phyloP scores from a whole-genome alignment of 176 grass and related monocot genomes.

The Triticum dicoccoides region DNA sequence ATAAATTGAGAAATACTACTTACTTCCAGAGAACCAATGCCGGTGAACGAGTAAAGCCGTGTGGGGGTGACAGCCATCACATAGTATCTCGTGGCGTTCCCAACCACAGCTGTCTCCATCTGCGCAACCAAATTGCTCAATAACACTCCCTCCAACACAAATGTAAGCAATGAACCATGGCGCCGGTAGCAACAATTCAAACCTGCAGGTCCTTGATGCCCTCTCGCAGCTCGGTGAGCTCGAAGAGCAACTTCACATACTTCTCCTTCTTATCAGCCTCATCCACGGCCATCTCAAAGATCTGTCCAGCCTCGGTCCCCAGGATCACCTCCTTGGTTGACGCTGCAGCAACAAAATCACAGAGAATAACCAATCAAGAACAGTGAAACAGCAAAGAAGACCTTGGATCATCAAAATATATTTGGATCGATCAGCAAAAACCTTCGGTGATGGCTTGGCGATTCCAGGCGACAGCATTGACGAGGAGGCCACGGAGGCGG shows the following conservation, averaged over 20 bases:
- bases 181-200: not conserved
- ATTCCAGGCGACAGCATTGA: constrained; percentile 94
- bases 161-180: not conserved
- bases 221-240: constrained; percentile 73
- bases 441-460: constrained; percentile 90
- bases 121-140: constrained; percentile 5
- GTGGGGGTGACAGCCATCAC: constrained; percentile 92
- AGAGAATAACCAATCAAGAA: not conserved
- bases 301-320: constrained; percentile 67
- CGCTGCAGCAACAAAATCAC: constrained; percentile 37
- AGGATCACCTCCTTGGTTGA: constrained; percentile 97
- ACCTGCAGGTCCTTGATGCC: constrained; percentile 86
- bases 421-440: not conserved
- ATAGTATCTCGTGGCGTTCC: constrained; percentile 69
- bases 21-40: constrained; percentile 91
- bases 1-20: constrained; percentile 25
- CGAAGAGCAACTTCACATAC: constrained; percentile 77
- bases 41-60: constrained; percentile 91
- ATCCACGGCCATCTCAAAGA: constrained; percentile 83
- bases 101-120: constrained; percentile 76
- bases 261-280: constrained; percentile 96
- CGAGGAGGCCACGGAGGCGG: constrained; percentile 66
- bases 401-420: not conserved
- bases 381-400: not conserved
- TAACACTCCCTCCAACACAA: constrained; percentile 1